These are phyloP conservation scores for Zasmidium angulare DNA, from an alignment of 2,329 filamentous ascomycete genomes.

Conservation along the genomic window DNA sequence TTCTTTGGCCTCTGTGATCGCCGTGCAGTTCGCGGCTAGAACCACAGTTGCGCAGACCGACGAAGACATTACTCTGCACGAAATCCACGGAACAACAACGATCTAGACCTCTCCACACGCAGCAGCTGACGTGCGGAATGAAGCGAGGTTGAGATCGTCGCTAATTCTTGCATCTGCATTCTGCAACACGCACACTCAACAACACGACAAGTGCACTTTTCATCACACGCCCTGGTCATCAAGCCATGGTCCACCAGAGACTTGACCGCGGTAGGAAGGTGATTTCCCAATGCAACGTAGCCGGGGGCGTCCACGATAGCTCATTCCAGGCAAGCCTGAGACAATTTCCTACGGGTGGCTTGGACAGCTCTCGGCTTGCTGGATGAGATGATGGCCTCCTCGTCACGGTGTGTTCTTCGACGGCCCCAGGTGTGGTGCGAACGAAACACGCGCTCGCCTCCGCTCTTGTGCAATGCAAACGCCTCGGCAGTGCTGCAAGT, in stretches of 20 bases:
- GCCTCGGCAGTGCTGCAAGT: background rate
- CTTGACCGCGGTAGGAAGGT: conserved; percentile 1
- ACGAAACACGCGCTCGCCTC: too few species aligned
- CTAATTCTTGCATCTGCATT: conserved; percentile 5
- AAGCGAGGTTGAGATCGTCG: conserved; percentile 15
- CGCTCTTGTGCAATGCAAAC: background rate
- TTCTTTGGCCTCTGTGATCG: too few species aligned
- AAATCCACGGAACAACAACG: background rate
- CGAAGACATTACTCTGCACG: too few species aligned
- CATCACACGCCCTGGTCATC: background rate
- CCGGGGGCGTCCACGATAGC: background rate
- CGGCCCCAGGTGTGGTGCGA: too few species aligned
- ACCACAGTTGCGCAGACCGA: background rate
- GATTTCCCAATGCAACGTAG: conserved; percentile 2
- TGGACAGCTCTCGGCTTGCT: background rate
- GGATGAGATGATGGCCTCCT: background rate
- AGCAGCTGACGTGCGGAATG: conserved; percentile 14
- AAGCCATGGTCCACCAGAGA: conserved; percentile 4
- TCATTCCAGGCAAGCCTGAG: background rate
- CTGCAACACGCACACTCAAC: too few species aligned
- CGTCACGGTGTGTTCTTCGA: too few species aligned
- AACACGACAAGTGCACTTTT: background rate
- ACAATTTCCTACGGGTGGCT: background rate
- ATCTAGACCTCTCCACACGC: background rate
- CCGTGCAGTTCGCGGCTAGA: background rate